Evolutionary conservation across 805 yeast genomes (phyloP).

Genomic region (Metschnikowia koreensis): DNA sequence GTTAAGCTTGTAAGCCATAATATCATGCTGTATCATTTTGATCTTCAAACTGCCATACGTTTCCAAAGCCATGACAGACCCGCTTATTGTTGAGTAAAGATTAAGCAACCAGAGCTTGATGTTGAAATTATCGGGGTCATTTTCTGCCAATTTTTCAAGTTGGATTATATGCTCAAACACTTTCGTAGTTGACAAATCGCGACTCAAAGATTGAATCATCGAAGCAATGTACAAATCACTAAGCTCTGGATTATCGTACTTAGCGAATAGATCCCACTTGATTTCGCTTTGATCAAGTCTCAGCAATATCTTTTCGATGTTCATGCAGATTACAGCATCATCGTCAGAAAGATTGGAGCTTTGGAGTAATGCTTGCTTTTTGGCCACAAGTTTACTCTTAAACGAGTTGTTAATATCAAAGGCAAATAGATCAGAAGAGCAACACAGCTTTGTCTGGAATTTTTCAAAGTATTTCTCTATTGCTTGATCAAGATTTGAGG

Average conservation of each 20-base stretch:
- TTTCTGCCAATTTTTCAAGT: slow-evolving; percentile 52
- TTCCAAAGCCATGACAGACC: slow-evolving; percentile 45
- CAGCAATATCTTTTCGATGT: slow-evolving; percentile 12
- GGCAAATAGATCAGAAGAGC: slow-evolving; percentile 53
- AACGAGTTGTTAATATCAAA: slow-evolving; percentile 9
- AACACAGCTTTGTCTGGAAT: slow-evolving; percentile 60
- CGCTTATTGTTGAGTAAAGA: slow-evolving; percentile 58
- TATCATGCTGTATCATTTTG: slow-evolving; percentile 75
- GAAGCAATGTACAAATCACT: slow-evolving; percentile 13
- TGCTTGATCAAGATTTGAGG: slow-evolving; percentile 24
- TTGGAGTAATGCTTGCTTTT: not conserved
- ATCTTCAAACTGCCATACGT: slow-evolving; percentile 58
- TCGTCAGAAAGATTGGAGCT: not conserved
- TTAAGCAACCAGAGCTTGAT: slow-evolving; percentile 69
- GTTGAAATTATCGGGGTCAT: slow-evolving; percentile 73
- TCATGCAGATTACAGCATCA: slow-evolving; percentile 6
- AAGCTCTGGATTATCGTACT: slow-evolving; percentile 9
- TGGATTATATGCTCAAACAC: slow-evolving; percentile 45
- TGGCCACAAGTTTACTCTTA: not conserved
- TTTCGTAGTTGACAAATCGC: slow-evolving; percentile 23
- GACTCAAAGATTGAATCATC: slow-evolving; percentile 17
- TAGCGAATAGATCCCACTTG: slow-evolving; percentile 7
- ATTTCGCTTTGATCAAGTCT: not conserved
- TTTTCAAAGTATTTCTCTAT: slow-evolving; percentile 41
- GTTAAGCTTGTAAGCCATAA: slow-evolving; percentile 54